Conservation (phyloP, 495 filamentous ascomycete species). For the Penicillium samsonianum region DNA sequence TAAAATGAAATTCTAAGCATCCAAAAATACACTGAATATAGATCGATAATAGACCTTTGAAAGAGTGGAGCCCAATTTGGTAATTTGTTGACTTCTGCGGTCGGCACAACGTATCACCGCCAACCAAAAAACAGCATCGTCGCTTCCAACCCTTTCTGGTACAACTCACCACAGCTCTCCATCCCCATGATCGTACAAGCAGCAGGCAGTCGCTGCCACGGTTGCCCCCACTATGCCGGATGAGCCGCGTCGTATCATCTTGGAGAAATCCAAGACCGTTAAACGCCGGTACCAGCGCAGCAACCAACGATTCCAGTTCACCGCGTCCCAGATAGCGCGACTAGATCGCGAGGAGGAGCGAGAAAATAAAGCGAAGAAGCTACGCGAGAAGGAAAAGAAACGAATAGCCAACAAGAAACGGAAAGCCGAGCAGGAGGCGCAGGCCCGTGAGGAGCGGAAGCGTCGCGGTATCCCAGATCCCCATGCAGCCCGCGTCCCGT, state of each 20-base stretch:
- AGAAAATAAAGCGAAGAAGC: constrained; percentile 40
- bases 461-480: constrained; percentile 48
- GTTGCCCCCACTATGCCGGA: constrained; percentile 39
- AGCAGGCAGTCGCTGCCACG: constrained; percentile 25
- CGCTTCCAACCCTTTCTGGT: constrained; percentile 1
- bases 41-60: background rate
- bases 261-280: constrained; percentile 49
- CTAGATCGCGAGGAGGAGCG: constrained; percentile 50
- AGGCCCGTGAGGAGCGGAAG: constrained; percentile 44
- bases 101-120: constrained; percentile 42
- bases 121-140: constrained; percentile 13
- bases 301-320: constrained; percentile 45
- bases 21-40: background rate
- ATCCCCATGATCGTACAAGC: constrained; percentile 20
- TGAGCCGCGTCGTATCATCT: constrained; percentile 41
- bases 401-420: constrained; percentile 46
- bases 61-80: constrained; percentile 19
- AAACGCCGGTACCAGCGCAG: constrained; percentile 51
- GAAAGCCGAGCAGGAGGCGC: constrained; percentile 46
- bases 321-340: constrained; percentile 41
- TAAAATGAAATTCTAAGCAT: background rate
- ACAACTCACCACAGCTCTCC: constrained; percentile 9
- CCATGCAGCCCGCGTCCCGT: constrained; percentile 38
- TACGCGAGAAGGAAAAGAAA: constrained; percentile 45
- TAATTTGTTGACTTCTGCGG: constrained; percentile 27